Percentiles rank a stretch among this genome's conserved stretches.
Conservation (phyloP, 768 basidiomycete species). For the Calocera cornea region DNA sequence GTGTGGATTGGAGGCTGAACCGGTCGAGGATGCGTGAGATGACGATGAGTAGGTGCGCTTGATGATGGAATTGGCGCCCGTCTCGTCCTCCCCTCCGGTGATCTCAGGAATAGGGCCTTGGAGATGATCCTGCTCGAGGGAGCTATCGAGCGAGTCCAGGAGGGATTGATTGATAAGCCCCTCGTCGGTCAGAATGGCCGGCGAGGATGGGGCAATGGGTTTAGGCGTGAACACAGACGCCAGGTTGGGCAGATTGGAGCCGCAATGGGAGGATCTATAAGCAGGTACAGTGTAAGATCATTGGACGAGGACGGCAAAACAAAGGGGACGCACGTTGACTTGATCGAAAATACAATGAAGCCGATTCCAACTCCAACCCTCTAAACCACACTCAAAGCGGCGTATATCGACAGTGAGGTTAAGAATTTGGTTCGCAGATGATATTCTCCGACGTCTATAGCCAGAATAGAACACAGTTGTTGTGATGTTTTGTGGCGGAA, state of each 20-base stretch:
- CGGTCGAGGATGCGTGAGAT: background rate
- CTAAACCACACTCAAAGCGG: background rate
- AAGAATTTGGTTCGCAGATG: background rate
- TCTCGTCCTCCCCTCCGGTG: background rate
- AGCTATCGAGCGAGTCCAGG: conserved; percentile 64
- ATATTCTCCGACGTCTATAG: background rate
- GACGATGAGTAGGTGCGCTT: background rate
- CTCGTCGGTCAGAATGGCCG: conserved; percentile 38
- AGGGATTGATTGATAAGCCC: conserved; percentile 78
- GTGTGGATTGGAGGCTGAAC: background rate
- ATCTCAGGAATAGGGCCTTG: background rate
- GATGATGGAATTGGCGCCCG: background rate
- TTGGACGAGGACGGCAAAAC: background rate
- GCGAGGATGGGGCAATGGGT: conserved; percentile 20
- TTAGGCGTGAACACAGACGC: conserved; percentile 13
- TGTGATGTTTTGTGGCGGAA: background rate
- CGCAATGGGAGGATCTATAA: background rate
- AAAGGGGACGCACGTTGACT: background rate
- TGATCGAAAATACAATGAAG: background rate
- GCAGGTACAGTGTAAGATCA: background rate
- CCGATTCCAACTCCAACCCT: background rate
- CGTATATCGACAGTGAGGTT: background rate
- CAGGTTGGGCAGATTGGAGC: conserved; percentile 14
- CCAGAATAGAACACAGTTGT: background rate
- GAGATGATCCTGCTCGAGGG: conserved; percentile 1